phyloP scores from a whole-genome alignment of 2,329 filamentous ascomycete genomes.

The Dichotomopilus funicola region DNA sequence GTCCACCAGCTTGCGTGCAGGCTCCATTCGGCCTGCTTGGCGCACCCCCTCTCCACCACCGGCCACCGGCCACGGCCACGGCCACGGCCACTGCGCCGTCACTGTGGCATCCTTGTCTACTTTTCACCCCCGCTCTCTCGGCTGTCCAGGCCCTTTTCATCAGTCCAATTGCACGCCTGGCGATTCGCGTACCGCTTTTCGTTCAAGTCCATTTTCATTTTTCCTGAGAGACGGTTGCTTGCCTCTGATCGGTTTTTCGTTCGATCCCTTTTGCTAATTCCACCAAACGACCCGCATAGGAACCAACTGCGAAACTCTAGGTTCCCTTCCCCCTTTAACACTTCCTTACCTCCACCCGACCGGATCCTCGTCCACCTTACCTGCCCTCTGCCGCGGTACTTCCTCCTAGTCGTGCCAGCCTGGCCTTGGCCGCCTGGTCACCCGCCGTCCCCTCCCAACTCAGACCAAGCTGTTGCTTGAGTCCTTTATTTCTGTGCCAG shows the following conservation, averaged over 20 bases:
- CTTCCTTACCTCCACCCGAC: background rate
- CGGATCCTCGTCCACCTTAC: background rate
- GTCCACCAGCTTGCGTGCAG: constrained; percentile 25
- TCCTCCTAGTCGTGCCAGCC: background rate
- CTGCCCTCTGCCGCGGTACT: too few relatives aligned
- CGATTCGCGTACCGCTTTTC: constrained; percentile 20
- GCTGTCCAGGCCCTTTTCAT: constrained; percentile 20
- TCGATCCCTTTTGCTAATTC: constrained; percentile 21
- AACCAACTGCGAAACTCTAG: background rate
- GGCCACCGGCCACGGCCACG: constrained; percentile 2
- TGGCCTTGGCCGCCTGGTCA: constrained; percentile 2
- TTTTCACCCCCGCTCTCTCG: constrained; percentile 8
- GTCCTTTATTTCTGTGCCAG: constrained; percentile 16
- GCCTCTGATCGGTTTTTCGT: constrained; percentile 23
- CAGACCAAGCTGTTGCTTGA: constrained; percentile 12
- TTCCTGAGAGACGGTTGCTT: constrained; percentile 29
- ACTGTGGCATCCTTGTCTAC: constrained; percentile 8
- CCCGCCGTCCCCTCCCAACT: constrained; percentile 10
- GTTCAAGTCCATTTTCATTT: constrained; percentile 23
- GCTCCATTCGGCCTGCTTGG: constrained; percentile 10
- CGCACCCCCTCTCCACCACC: constrained; percentile 18
- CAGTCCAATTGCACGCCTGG: constrained; percentile 19
- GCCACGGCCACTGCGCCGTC: constrained; percentile 4
- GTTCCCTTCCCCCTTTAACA: background rate
- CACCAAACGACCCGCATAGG: background rate